These are phyloP conservation scores for Cadophora sp. DNA, from an alignment of 2,329 filamentous ascomycete species.

Conservation along the genomic window DNA sequence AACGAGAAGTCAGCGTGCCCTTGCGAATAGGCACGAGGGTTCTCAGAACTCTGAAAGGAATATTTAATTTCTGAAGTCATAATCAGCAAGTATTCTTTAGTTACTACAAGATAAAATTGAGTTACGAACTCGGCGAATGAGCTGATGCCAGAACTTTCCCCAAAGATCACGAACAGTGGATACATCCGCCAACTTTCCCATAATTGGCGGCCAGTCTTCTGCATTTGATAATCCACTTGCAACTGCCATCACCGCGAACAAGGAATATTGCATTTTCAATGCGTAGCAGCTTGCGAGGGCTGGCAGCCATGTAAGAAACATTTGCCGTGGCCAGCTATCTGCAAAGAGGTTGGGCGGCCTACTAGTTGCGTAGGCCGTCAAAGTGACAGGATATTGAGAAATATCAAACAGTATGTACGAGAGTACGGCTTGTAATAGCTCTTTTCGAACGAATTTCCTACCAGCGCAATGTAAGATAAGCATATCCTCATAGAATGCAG, in stretches of 20 bases:
- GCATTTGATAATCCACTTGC: conserved; percentile 20
- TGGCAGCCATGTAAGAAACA: conserved; percentile 20
- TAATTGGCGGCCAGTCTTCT: conserved; percentile 29
- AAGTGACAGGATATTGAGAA: conserved; percentile 13
- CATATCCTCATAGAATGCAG: no score
- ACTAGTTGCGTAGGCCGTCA: conserved; percentile 13
- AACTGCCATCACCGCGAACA: conserved; percentile 17
- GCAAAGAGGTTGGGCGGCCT: conserved; percentile 20
- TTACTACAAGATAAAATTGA: no score
- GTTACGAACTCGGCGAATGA: conserved; percentile 22
- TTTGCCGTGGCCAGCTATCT: conserved; percentile 16
- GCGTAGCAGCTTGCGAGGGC: conserved; percentile 18
- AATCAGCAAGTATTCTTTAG: background rate
- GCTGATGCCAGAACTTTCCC: conserved; percentile 33
- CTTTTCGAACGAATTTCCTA: conserved; percentile 21
- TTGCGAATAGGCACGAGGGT: conserved; percentile 20
- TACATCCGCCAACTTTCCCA: conserved; percentile 23
- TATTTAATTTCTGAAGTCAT: conserved; percentile 24
- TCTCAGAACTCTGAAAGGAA: conserved; percentile 23
- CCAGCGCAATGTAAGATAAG: background rate
- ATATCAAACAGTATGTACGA: conserved; percentile 27
- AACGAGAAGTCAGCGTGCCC: conserved; percentile 26
- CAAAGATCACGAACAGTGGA: conserved; percentile 27
- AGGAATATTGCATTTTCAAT: conserved; percentile 25
- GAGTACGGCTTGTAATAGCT: conserved; percentile 11